Base-by-base conservation (phyloP, 192 early-diverging fungal species). In the Backusella psychrophila region DNA sequence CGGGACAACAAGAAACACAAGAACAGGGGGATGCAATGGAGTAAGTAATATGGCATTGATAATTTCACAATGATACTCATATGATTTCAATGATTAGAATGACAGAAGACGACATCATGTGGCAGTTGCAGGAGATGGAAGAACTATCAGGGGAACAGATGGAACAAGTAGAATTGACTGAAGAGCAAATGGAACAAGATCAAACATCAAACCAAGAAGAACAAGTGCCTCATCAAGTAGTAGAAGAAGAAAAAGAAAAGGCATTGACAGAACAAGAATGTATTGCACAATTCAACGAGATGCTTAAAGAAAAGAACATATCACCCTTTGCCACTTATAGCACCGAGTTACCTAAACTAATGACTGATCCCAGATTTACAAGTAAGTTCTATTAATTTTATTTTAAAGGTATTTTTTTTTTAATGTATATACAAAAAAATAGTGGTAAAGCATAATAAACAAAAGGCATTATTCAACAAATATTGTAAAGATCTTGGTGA, bases 241-340 rank as follows among this genome's bases (percentile, higher is more conserved):
- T 72, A 65, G 74, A 65, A 53, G 23, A 77, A 80, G 26, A 46
- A 75, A 49, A 49, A 35, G 78, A 80, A 33, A 23, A 44, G 11
- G 70, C 80, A 23, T n/a, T 84, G 29, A 67, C 79, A 36, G 77
- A 81, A 7, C 81, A 85, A 49, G 83, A 86, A 71, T 41, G 81
- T 3, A 66, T 82, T 46, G 76, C 83, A 23, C 65, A 74, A 21
- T 86, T 83, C 63, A 72, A 90, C 85, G 71, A 81, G 44, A 70
- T 95, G 75, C 80, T 95, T 59, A 83, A 86, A 21, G 94, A 95
- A 72, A 84, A 83, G 35, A 84, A 92, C 19, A 89, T 93, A 21
- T 90, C 86, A n/a, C 93, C 91, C 31, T 96, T 91, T 71, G 87
- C 93, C 29, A 91, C 90, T 6, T 93, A 90, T 89, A 90, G 92